A percentile compares a stretch with the other conserved stretches of the same genome.
phyloP scores from a whole-genome alignment of 2,329 filamentous ascomycete genomes.

The Pseudogymnoascus sp. region DNA sequence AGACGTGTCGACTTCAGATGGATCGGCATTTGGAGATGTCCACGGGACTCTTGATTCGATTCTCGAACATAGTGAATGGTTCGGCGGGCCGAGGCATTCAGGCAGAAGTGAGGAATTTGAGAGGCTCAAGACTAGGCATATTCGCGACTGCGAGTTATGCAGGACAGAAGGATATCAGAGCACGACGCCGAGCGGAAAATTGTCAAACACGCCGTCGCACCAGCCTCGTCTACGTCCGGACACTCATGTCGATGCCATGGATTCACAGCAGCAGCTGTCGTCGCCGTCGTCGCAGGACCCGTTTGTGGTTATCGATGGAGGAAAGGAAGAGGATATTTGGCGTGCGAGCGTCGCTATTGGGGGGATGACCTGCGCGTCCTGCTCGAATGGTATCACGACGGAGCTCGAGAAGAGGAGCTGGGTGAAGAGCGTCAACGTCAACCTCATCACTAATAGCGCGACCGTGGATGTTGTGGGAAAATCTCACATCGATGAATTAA shows the following conservation, averaged over 20 bases:
- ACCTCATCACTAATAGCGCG: constrained; percentile 46
- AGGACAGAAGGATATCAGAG: constrained; percentile 2
- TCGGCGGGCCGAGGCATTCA: constrained; percentile 9
- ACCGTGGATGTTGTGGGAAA: constrained; percentile 38
- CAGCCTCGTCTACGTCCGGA: background rate
- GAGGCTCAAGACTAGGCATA: constrained; percentile 5
- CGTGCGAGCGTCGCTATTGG: constrained; percentile 43
- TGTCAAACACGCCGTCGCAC: background rate
- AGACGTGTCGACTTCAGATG: background rate
- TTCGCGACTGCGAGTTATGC: background rate
- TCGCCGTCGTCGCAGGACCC: constrained; percentile 12
- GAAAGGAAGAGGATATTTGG: constrained; percentile 34
- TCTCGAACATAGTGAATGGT: constrained; percentile 1
- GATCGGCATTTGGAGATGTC: constrained; percentile 7
- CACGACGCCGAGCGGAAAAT: background rate
- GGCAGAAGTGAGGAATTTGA: background rate
- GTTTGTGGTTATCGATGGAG: constrained; percentile 31
- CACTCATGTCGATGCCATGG: background rate
- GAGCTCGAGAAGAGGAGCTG: constrained; percentile 40
- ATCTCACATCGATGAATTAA: constrained; percentile 37
- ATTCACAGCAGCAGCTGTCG: background rate
- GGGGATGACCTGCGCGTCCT: constrained; percentile 52
- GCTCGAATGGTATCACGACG: constrained; percentile 40
- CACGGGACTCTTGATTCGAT: constrained; percentile 7
- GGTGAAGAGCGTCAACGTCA: constrained; percentile 42